A percentile compares a stretch with the other conserved stretches of the same genome.
Conservation (phyloP, 257 asterid species). For the Solanum microdontum region DNA sequence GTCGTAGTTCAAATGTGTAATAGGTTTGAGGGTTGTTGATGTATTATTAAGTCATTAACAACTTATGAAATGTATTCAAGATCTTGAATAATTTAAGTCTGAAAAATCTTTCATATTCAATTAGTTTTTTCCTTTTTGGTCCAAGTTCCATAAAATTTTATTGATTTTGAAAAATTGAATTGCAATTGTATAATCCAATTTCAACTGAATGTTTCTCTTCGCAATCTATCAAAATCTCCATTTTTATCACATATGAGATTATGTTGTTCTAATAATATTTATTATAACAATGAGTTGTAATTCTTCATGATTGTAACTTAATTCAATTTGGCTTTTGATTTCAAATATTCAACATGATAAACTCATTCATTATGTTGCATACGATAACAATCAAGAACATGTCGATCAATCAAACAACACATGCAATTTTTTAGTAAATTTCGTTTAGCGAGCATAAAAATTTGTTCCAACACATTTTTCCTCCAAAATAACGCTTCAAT, state of each 20-base stretch:
- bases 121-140: neutral
- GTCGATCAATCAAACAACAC: neutral
- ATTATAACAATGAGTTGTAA: neutral
- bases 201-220: neutral
- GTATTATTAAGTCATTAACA: neutral
- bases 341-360: neutral
- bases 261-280: neutral
- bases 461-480: neutral
- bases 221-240: neutral
- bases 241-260: neutral
- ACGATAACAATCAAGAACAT: neutral
- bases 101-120: neutral
- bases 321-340: neutral
- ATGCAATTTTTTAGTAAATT: neutral
- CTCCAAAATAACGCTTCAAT: neutral
- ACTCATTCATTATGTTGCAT: neutral
- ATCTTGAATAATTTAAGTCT: neutral
- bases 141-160: neutral
- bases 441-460: neutral
- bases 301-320: neutral
- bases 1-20: neutral
- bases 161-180: neutral
- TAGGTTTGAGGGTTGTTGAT: neutral
- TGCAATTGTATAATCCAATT: neutral
- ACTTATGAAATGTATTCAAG: neutral